phyloP scores from a whole-genome alignment of 345 rosid species.

The Laguncularia racemosa region DNA sequence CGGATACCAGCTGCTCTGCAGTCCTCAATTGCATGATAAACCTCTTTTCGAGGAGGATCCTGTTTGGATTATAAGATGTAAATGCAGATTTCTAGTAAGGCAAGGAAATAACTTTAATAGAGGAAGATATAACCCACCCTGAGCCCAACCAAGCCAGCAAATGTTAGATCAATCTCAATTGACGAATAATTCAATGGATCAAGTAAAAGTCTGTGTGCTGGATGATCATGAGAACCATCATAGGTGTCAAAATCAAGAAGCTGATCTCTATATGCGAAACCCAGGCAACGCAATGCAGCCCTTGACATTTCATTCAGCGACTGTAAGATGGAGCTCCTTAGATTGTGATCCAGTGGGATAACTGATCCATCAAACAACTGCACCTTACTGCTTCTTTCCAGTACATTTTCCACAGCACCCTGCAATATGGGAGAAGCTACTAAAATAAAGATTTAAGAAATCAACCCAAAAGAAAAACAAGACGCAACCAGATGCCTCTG shows the following conservation, averaged over 20 bases:
- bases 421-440: slow-evolving; percentile 7
- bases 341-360: slow-evolving; percentile 35
- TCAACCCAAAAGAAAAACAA: too few relatives aligned
- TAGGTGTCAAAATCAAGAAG: slow-evolving; percentile 48
- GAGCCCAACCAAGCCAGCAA: slow-evolving; percentile 57
- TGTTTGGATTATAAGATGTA: slow-evolving; percentile 5
- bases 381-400: slow-evolving; percentile 57
- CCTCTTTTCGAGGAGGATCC: slow-evolving; percentile 80
- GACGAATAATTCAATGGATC: slow-evolving; percentile 44
- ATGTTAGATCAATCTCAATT: slow-evolving; percentile 49
- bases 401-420: slow-evolving; percentile 70
- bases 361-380: slow-evolving; percentile 66
- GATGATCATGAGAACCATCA: slow-evolving; percentile 57
- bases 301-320: slow-evolving; percentile 54
- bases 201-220: slow-evolving; percentile 52
- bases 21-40: slow-evolving; percentile 56
- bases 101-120: too few relatives aligned
- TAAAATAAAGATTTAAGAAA: too few relatives aligned
- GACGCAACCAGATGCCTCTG: too few relatives aligned
- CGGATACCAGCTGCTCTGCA: slow-evolving; percentile 66
- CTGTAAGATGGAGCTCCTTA: slow-evolving; percentile 29
- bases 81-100: background rate
- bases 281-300: slow-evolving; percentile 53
- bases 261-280: slow-evolving; percentile 57
- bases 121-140: slow-evolving; percentile 32